Conservation (phyloP, 306 rosid species). For the Quercus berberidifolia region DNA sequence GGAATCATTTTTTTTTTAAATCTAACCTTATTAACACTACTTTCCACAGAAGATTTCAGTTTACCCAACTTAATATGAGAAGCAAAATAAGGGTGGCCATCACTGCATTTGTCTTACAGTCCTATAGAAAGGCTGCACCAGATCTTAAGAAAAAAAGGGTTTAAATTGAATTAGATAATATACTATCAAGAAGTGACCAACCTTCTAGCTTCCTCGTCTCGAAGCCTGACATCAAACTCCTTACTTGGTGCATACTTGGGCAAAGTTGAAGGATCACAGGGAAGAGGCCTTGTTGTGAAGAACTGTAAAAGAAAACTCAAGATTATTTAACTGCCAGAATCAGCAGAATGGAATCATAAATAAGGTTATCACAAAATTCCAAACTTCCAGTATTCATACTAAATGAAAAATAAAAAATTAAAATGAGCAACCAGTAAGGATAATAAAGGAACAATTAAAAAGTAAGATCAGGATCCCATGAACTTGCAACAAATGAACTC, state of each 20-base stretch:
- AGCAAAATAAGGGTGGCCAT: background rate
- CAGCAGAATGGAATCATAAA: background rate
- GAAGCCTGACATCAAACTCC: slow-evolving; percentile 74
- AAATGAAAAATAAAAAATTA: background rate
- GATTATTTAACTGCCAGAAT: slow-evolving; percentile 3
- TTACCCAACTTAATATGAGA: background rate
- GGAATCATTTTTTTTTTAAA: background rate
- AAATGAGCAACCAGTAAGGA: background rate
- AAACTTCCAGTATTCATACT: background rate
- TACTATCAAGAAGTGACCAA: slow-evolving; percentile 24
- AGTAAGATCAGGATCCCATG: background rate
- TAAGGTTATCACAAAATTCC: background rate
- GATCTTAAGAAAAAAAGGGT: slow-evolving; percentile 11
- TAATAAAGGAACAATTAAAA: background rate
- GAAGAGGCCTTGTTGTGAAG: slow-evolving; percentile 67
- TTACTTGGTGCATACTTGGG: slow-evolving; percentile 85
- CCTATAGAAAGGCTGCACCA: slow-evolving; percentile 8
- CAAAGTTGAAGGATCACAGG: slow-evolving; percentile 67
- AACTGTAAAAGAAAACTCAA: slow-evolving; percentile 43
- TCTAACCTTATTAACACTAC: background rate
- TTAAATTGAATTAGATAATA: slow-evolving; percentile 1
- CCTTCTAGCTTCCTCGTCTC: slow-evolving; percentile 79
- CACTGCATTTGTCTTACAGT: background rate
- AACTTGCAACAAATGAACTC: background rate
- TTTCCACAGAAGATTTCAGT: background rate